A percentile compares a stretch with the other conserved stretches of the same genome.
These are phyloP conservation scores for Peronospora destructor DNA, from an alignment of 352 stramenopile species.

Conservation along the genomic window DNA sequence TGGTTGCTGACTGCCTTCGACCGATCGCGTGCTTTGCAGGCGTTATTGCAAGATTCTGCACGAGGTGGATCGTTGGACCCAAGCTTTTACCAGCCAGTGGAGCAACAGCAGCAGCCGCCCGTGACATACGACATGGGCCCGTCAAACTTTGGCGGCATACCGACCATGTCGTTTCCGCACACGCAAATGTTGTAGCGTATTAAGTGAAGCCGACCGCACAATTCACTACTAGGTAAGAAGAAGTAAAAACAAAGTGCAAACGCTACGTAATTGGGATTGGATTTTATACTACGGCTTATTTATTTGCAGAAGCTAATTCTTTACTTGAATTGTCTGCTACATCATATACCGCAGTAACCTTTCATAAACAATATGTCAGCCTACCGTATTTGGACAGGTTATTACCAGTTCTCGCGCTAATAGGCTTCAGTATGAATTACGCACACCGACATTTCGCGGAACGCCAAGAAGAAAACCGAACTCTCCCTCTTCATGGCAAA, in stretches of 20 bases:
- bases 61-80: constrained; percentile 22
- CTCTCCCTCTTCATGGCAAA: constrained; percentile 29
- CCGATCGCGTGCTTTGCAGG: constrained; percentile 26
- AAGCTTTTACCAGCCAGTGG: constrained; percentile 28
- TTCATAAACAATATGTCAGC: neutral
- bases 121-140: constrained; percentile 21
- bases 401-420: neutral
- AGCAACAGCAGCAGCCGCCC: constrained; percentile 18
- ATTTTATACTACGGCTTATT: neutral
- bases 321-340: neutral
- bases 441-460: no score
- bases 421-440: neutral
- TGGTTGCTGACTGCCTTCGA: constrained; percentile 24
- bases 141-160: constrained; percentile 18
- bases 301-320: neutral
- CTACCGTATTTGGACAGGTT: neutral
- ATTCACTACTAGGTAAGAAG: constrained; percentile 16
- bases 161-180: constrained; percentile 26
- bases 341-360: neutral
- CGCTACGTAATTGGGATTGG: neutral
- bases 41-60: constrained; percentile 33
- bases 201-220: neutral
- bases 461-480: constrained; percentile 2
- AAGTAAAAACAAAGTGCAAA: constrained; percentile 14
- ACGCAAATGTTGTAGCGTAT: constrained; percentile 17